Conservation (phyloP, 257 asterid genomes). For the Voacanga thouarsii region DNA sequence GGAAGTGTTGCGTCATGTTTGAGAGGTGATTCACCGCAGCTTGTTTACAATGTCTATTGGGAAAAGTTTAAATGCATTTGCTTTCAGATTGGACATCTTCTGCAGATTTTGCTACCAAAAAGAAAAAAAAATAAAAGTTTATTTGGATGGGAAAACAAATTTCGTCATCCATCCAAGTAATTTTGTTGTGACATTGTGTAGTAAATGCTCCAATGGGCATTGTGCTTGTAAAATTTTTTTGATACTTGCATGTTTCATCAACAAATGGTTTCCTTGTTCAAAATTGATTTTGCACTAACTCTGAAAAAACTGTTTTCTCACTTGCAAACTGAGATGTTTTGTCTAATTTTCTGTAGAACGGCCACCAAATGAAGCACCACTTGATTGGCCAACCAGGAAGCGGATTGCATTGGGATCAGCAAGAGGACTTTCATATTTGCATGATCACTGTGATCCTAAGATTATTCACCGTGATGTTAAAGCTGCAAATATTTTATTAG, state of each 20-base stretch:
- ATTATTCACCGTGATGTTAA: slow-evolving; percentile 58
- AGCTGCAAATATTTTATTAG: slow-evolving; percentile 52
- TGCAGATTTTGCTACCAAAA: background rate
- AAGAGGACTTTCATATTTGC: slow-evolving; percentile 50
- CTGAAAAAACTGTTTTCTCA: background rate
- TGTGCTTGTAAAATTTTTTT: background rate
- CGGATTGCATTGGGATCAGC: slow-evolving; percentile 56
- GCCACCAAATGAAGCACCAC: slow-evolving; percentile 47
- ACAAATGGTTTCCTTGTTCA: background rate
- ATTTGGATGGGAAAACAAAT: background rate
- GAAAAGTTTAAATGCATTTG: background rate
- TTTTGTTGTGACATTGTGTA: background rate
- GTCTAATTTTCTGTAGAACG: slow-evolving; percentile 33
- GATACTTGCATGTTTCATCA: background rate
- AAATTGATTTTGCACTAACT: background rate
- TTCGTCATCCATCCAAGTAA: background rate
- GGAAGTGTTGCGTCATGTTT: slow-evolving; percentile 60
- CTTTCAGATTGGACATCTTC: background rate
- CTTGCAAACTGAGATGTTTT: background rate
- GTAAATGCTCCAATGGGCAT: background rate
- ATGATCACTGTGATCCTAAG: slow-evolving; percentile 56
- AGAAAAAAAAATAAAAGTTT: background rate
- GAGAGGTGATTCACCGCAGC: slow-evolving; percentile 30
- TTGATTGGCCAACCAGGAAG: slow-evolving; percentile 51
- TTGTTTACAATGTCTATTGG: background rate